Base-by-base conservation (phyloP, 2,329 filamentous ascomycete species). In the Trichoderma guizhouense region DNA sequence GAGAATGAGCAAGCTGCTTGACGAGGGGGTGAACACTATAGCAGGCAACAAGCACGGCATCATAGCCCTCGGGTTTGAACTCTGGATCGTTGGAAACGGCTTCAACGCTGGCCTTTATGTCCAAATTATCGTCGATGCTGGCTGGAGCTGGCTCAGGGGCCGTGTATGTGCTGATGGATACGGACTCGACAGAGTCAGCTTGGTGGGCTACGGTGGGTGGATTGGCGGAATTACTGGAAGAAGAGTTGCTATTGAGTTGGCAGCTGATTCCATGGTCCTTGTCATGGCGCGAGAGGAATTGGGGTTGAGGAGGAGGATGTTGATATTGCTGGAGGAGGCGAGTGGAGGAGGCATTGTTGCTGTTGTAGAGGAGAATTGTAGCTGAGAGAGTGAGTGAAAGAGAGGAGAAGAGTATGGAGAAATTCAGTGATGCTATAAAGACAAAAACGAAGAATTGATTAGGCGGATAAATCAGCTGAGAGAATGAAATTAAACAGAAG, bases 1-100 rank as follows among this genome's bases (percentile, higher is more conserved):
- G 76, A 72, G 1, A 78, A 3, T 15, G 74, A 14, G 84, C 80
- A 15, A 97, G 82, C 63, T 86, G 80, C 0, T 84, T 80, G 0
- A 97, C 93, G 0, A 98, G 86, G 0, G 92, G 90, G 78, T 98
- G 94, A 1, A 92, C 89, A 72, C 93, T 96, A 83, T 93, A 98
- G 83, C 95, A 98, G 24, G 94, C 94, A 2, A 98, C 87, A 0
- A 98, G 86, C 73, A 97, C 91, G n/a, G 87, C 94, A 78, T 96
- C 90, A 79, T 93, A 89, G 32, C 82, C 76, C 3, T 79, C 72
- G 0, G 87, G 79, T 7, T 73, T 70, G 1, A 84, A 79, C 30
- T 82, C 79, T 7, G 93, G 79, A 72, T 89, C 84, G 1, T 84
- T 82, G 18, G 91, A 82, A 65, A 93, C 92, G 71, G 89, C 86